Conservation (phyloP, 148 eudicot genomes). For the Nepenthes gracilis region DNA sequence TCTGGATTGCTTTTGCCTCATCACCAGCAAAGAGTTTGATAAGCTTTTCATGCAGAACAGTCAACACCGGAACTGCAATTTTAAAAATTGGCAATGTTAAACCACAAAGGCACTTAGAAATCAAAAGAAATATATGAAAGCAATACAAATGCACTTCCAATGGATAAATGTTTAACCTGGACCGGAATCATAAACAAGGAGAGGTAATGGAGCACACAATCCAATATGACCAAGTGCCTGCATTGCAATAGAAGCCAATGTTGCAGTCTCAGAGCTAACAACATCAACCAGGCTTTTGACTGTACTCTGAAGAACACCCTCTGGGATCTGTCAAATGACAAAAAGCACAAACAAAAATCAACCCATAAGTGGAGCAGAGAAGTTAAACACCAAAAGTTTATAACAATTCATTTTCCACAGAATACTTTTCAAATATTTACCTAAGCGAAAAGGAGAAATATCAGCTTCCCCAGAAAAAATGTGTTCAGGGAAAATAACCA, state of each 20-base stretch:
- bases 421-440: neutral
- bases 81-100: neutral
- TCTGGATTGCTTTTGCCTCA: constrained; percentile 80
- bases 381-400: neutral
- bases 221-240: constrained; percentile 90
- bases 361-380: neutral
- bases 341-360: neutral
- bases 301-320: constrained; percentile 39
- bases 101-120: neutral
- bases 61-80: constrained; percentile 51
- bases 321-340: constrained; percentile 39
- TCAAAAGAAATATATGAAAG: constrained; percentile 3
- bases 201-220: constrained; percentile 51
- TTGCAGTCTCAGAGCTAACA: constrained; percentile 53
- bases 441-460: neutral
- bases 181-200: constrained; percentile 31
- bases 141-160: neutral
- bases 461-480: too few species aligned
- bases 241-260: constrained; percentile 87
- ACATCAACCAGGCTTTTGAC: constrained; percentile 59
- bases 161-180: constrained; percentile 38
- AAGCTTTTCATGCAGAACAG: constrained; percentile 49
- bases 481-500: too few species aligned
- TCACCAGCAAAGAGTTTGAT: constrained; percentile 65
- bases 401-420: neutral